Evolutionary conservation across 2,329 filamentous ascomycete genomes (phyloP).

Genomic region (Colletotrichum australisinense): DNA sequence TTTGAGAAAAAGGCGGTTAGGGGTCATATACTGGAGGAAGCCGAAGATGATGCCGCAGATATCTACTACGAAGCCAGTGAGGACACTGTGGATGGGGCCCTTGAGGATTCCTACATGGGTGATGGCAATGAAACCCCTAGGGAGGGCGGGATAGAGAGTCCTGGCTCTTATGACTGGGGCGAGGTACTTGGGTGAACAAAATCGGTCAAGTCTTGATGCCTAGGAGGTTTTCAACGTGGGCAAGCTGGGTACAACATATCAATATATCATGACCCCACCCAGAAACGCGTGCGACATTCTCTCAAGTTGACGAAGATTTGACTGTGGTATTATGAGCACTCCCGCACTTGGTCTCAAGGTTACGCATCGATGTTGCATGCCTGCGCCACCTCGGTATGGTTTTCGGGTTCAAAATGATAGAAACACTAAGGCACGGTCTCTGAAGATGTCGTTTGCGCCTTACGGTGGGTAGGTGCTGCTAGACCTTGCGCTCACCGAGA

Average conservation of each 20-base stretch:
- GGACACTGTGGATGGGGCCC: background rate
- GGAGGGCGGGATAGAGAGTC: background rate
- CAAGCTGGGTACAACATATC: background rate
- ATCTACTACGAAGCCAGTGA: background rate
- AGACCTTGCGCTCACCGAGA: background rate
- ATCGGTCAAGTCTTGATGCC: background rate
- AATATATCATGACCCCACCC: background rate
- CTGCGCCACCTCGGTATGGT: background rate
- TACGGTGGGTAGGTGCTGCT: background rate
- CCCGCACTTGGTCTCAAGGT: background rate
- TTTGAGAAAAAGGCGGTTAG: background rate
- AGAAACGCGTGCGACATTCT: background rate
- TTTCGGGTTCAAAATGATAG: background rate
- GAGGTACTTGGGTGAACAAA: background rate
- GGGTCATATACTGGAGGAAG: background rate
- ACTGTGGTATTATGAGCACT: background rate
- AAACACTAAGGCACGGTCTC: background rate
- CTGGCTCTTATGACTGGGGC: background rate
- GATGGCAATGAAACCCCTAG: background rate
- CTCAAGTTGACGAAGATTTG: background rate
- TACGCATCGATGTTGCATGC: too few relatives aligned
- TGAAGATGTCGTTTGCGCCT: background rate
- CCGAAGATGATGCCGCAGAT: background rate
- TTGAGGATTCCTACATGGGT: background rate
- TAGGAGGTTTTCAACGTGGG: too few relatives aligned